Evolutionary conservation across 345 rosid species (phyloP).

Genomic region (Hibiscus tridactylites): DNA sequence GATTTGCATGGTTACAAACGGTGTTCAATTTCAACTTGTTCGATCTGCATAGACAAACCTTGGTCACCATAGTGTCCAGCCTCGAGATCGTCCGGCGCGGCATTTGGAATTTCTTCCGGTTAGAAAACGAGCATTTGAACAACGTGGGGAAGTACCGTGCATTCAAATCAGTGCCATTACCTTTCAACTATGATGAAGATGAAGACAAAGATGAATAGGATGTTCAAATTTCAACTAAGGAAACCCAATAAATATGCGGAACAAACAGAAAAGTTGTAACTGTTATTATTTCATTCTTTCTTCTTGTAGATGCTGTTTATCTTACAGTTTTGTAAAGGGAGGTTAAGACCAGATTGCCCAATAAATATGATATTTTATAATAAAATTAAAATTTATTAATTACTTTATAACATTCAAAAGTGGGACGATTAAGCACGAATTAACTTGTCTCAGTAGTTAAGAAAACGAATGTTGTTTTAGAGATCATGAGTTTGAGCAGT

Average conservation of each 20-base stretch:
- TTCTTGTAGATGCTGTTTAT: background rate
- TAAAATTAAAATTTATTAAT: no score
- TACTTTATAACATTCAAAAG: no score
- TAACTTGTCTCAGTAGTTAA: no score
- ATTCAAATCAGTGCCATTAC: constrained; percentile 70
- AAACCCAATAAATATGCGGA: background rate
- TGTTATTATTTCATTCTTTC: background rate
- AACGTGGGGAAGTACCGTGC: constrained; percentile 66
- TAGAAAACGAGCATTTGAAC: constrained; percentile 73
- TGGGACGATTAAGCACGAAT: no score
- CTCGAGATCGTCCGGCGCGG: constrained; percentile 71
- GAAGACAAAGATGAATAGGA: constrained; percentile 35
- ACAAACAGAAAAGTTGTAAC: background rate
- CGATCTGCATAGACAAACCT: constrained; percentile 28
- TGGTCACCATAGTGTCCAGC: constrained; percentile 43
- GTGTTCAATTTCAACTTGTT: constrained; percentile 28
- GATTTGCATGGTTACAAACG: constrained; percentile 64
- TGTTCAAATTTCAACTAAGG: background rate
- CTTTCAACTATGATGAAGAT: constrained; percentile 57
- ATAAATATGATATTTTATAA: no score
- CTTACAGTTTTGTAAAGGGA: no score
- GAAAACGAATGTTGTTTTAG: no score
- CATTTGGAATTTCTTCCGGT: constrained; percentile 73
- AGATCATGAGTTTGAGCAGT: no score
- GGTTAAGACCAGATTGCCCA: no score